Percentiles rank a stretch among this genome's conserved stretches.
These are phyloP conservation scores for Fusarium circinatum DNA, from an alignment of 2,329 filamentous ascomycete species.

Conservation along the genomic window DNA sequence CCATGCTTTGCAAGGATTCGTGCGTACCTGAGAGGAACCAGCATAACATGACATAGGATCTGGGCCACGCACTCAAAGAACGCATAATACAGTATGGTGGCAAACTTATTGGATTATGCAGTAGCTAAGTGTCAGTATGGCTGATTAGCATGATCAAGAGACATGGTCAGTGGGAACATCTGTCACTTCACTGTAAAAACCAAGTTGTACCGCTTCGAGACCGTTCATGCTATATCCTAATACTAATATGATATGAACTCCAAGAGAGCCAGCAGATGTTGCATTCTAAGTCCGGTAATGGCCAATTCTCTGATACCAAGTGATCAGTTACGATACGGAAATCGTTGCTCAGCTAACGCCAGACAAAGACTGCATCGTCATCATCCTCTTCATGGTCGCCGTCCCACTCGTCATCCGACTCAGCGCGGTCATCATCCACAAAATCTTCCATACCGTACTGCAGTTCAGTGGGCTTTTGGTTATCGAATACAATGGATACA, in stretches of 20 bases:
- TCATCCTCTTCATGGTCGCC: slow-evolving; percentile 65
- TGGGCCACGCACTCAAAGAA: not conserved
- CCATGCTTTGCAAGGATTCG: not conserved
- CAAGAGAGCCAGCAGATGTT: not conserved
- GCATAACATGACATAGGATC: not conserved
- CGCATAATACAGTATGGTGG: not conserved
- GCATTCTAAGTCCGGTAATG: not conserved
- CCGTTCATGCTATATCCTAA: not conserved
- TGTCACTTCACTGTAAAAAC: not conserved
- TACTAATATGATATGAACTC: not conserved
- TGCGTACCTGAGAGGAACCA: not conserved
- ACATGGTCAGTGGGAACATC: not conserved
- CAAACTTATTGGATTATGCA: not conserved
- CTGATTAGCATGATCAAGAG: not conserved
- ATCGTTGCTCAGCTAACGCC: slow-evolving; percentile 26
- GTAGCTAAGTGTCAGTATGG: not conserved
- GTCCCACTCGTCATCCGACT: slow-evolving; percentile 67
- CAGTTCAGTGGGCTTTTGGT: slow-evolving; percentile 75
- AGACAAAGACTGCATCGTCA: slow-evolving; percentile 49
- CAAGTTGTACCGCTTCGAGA: not conserved
- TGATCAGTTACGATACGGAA: not conserved
- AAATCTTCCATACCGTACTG: slow-evolving; percentile 80
- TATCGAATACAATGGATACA: slow-evolving; percentile 79
- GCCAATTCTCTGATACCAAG: not conserved
- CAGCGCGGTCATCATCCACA: slow-evolving; percentile 66